Conservation (phyloP, 2,329 filamentous ascomycete species). For the Colletotrichum camelliae region DNA sequence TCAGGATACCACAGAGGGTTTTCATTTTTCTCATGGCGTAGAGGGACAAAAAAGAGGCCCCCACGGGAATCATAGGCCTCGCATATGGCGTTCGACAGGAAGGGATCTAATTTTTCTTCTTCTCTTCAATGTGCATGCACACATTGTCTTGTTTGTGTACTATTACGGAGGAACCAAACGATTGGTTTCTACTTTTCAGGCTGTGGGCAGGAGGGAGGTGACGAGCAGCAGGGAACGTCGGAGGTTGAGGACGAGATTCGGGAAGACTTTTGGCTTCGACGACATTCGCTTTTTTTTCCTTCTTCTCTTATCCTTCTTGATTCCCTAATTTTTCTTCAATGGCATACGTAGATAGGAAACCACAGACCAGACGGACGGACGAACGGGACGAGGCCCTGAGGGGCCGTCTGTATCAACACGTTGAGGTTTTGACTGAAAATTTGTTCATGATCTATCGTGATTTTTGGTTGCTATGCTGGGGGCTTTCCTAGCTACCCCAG, state of each 20-base stretch:
- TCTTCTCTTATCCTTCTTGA: slow-evolving; percentile 8
- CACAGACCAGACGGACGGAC: not conserved
- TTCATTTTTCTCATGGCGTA: not conserved
- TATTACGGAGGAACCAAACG: not conserved
- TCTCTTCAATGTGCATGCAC: not conserved
- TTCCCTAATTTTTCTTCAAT: slow-evolving; percentile 2
- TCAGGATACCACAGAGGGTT: slow-evolving; percentile 13
- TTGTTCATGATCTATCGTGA: slow-evolving; percentile 10
- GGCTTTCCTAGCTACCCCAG: not conserved
- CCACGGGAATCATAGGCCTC: not conserved
- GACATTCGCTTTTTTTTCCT: slow-evolving; percentile 11
- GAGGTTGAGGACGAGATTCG: not conserved
- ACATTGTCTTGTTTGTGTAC: not conserved
- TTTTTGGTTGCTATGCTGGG: not conserved
- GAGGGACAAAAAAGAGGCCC: not conserved
- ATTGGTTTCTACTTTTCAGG: not conserved
- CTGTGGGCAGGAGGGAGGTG: not conserved
- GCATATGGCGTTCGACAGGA: slow-evolving; percentile 7
- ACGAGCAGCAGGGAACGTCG: not conserved
- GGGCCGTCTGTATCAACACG: not conserved
- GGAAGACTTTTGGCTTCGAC: slow-evolving; percentile 14
- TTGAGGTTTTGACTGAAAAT: not conserved
- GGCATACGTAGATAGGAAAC: slow-evolving; percentile 6
- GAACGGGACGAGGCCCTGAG: not conserved
- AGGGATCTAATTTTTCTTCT: not conserved